Percentiles rank a stretch among this genome's conserved stretches.
phyloP scores from a whole-genome alignment of 495 filamentous ascomycete genomes.

The Aspergillus carlsbadensis region DNA sequence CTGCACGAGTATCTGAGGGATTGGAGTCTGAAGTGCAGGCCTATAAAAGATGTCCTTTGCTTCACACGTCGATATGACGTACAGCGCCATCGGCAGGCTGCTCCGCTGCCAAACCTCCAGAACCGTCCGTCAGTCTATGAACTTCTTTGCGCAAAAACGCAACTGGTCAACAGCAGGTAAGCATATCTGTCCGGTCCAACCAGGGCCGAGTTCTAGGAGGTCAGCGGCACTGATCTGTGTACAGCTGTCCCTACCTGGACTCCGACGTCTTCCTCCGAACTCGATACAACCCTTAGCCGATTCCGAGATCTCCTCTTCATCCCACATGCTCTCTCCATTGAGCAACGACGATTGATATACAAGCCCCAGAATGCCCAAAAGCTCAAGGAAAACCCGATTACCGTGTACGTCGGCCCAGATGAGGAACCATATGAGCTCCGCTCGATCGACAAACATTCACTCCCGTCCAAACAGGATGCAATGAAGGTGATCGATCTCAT shows the following conservation, averaged over 20 bases:
- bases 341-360: constrained; percentile 57
- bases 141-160: constrained; percentile 34
- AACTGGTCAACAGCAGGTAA: constrained; percentile 37
- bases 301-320: constrained; percentile 66
- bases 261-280: constrained; percentile 48
- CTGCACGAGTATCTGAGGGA: background rate
- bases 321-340: constrained; percentile 54
- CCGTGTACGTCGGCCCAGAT: constrained; percentile 54
- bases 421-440: constrained; percentile 53
- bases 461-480: constrained; percentile 38
- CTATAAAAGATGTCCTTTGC: background rate
- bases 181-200: background rate
- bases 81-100: constrained; percentile 39
- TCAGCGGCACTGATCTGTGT: background rate
- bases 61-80: constrained; percentile 32
- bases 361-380: constrained; percentile 45
- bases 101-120: constrained; percentile 33
- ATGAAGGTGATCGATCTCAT: constrained; percentile 43
- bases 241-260: constrained; percentile 50
- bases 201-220: background rate
- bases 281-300: constrained; percentile 50
- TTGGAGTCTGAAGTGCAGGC: constrained; percentile 1
- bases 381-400: constrained; percentile 59
- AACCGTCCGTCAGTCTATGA: constrained; percentile 33
- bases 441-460: constrained; percentile 40